phyloP scores from a whole-genome alignment of 352 stramenopile genomes.

The Achlya hypogyna region DNA sequence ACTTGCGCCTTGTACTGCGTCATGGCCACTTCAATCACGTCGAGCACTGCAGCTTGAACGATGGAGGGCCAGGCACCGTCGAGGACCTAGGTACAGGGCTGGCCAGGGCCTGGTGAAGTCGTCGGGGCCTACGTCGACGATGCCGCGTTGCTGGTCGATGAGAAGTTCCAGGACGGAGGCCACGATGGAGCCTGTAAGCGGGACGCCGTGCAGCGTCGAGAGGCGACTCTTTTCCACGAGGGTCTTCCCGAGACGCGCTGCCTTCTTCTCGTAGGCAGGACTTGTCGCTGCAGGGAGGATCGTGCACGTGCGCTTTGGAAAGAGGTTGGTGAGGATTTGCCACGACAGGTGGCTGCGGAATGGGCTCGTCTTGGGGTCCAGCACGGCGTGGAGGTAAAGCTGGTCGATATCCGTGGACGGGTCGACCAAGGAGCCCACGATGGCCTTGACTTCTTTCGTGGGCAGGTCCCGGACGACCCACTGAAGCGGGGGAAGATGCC shows the following conservation, averaged over 20 bases:
- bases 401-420: constrained; percentile 11
- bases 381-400: constrained; percentile 11
- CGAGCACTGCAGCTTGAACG: background rate
- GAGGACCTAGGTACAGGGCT: constrained; percentile 2
- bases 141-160: background rate
- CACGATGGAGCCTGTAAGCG: constrained; percentile 3
- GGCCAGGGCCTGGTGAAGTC: too few relatives aligned
- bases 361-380: constrained; percentile 9
- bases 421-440: background rate
- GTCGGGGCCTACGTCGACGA: background rate
- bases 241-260: background rate
- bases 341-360: constrained; percentile 2
- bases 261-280: constrained; percentile 17
- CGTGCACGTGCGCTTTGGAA: constrained; percentile 7
- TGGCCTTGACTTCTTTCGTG: constrained; percentile 17
- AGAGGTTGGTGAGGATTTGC: constrained; percentile 19
- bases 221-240: constrained; percentile 6
- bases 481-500: background rate
- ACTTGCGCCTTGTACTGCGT: background rate
- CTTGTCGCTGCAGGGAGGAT: constrained; percentile 7
- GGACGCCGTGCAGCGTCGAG: background rate
- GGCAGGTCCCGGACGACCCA: constrained; percentile 14
- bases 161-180: background rate
- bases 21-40: background rate
- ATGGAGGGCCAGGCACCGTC: background rate